Base-by-base conservation (phyloP, 345 rosid species). In the Melaleuca alternifolia region DNA sequence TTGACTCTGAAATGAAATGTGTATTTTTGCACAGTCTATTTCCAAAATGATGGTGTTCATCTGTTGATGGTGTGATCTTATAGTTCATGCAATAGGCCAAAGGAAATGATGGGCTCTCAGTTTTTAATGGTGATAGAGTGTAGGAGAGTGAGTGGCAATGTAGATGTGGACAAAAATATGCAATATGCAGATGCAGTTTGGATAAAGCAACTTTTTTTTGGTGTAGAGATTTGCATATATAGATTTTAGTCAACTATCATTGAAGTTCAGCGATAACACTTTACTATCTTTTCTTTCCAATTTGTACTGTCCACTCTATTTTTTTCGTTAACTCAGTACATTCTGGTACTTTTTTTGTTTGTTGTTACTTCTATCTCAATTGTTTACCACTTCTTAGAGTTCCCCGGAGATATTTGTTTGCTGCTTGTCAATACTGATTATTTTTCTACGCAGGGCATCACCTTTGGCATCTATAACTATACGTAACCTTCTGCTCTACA, bases 381-480 rank as follows among this genome's bases (percentile, higher is more conserved):
- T 71, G 79, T 71, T 71, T 71, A 71, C 46, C 13, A 9, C 79
- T 71, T 71, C n/a, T 41, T 41, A 41, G 41, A 41, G 41, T 41
- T 41, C 41, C 41, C 41, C 4, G 4, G 41, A 41, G 41, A 41
- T 41, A 41, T 41, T 41, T 41, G 41, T 41, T 41, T 37, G 81
- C 26, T 3, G 11, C 81, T 41, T 86, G 65, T 59, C 85, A n/a
- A 71, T 83, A 10, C 86, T 84, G 54, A 86, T 88, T 51, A 57
- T 62, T 87, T 87, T 84, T 86, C 54, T 56, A 18, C 81, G 18
- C 86, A 97, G 99, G 99, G 98, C 98, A 88, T 87, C 99, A 83
- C 99, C 99, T 23, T 88, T 97, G 92, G 99, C 99, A 90, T 93
- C 99, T 87, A 90, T 97, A 86, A 97, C 99, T 1, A 95, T 97